Conservation (phyloP, 2,329 filamentous ascomycete species). For the Lizonia empirigonia region DNA sequence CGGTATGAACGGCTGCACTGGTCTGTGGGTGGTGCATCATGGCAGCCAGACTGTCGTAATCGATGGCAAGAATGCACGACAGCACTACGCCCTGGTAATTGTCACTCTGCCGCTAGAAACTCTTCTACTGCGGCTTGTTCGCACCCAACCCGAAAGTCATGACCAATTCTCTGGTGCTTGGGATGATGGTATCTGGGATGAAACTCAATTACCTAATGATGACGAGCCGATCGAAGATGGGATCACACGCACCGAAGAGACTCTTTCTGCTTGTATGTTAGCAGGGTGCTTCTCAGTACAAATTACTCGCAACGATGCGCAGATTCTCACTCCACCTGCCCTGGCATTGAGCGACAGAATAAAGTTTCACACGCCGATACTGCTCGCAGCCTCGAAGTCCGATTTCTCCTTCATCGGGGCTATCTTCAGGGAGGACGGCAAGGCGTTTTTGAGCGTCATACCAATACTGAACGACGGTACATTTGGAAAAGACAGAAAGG, state of each 20-base stretch:
- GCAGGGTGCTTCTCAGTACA: slow-evolving; percentile 35
- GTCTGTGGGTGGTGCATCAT: slow-evolving; percentile 48
- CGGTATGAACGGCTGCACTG: slow-evolving; percentile 41
- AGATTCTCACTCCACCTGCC: slow-evolving; percentile 29
- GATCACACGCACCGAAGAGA: slow-evolving; percentile 39
- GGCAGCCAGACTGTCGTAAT: slow-evolving; percentile 34
- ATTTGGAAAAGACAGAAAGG: slow-evolving; percentile 15
- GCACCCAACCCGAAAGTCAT: slow-evolving; percentile 27
- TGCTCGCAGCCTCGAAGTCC: slow-evolving; percentile 29
- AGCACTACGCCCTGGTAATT: slow-evolving; percentile 45
- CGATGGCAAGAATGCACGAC: slow-evolving; percentile 31
- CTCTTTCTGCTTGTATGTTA: slow-evolving; percentile 36
- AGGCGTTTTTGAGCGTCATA: slow-evolving; percentile 31
- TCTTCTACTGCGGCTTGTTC: slow-evolving; percentile 35
- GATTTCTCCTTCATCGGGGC: slow-evolving; percentile 26
- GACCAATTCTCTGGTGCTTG: slow-evolving; percentile 28
- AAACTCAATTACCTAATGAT: slow-evolving; percentile 28
- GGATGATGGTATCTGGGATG: slow-evolving; percentile 35
- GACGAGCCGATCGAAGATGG: slow-evolving; percentile 30
- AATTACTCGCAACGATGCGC: slow-evolving; percentile 34
- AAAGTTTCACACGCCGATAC: slow-evolving; percentile 23
- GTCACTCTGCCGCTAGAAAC: slow-evolving; percentile 45
- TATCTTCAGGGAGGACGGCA: slow-evolving; percentile 25
- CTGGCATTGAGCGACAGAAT: slow-evolving; percentile 24
- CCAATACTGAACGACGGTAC: slow-evolving; percentile 23